These are phyloP conservation scores for Naganishia sp. DNA, from an alignment of 1,284 basidiomycete species.

Conservation along the genomic window DNA sequence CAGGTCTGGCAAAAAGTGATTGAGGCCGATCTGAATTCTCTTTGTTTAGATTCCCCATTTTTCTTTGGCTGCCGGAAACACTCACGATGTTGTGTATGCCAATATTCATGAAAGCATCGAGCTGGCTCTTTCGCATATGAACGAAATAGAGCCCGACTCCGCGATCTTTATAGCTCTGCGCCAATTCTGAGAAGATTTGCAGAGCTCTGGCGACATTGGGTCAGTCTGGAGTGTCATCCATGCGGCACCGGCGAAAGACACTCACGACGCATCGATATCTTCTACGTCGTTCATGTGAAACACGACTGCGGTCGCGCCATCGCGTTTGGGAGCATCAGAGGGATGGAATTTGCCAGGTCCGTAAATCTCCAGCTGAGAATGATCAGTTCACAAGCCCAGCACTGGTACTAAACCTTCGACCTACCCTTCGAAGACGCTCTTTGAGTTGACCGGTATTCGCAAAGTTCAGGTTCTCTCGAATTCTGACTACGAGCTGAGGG, in stretches of 20 bases:
- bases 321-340: constrained; percentile 75
- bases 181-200: constrained; percentile 79
- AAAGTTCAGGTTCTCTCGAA: constrained; percentile 79
- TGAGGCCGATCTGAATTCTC: constrained; percentile 6
- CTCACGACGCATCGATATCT: constrained; percentile 78
- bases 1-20: constrained; percentile 26
- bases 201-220: constrained; percentile 62
- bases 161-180: constrained; percentile 69
- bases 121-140: constrained; percentile 65
- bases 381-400: background rate
- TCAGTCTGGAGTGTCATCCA: background rate
- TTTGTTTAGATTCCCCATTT: background rate
- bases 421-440: constrained; percentile 69
- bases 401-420: constrained; percentile 10
- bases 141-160: constrained; percentile 75
- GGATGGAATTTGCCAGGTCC: constrained; percentile 76
- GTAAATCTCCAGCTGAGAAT: constrained; percentile 60
- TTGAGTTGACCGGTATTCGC: constrained; percentile 83
- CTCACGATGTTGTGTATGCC: constrained; percentile 48
- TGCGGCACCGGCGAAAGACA: constrained; percentile 32
- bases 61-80: constrained; percentile 4
- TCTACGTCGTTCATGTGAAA: constrained; percentile 84
- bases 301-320: constrained; percentile 73
- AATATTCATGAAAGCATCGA: constrained; percentile 60
- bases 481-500: constrained; percentile 66